Evolutionary conservation across 2,329 filamentous ascomycete species (phyloP).

Genomic region (Amauroascus niger): DNA sequence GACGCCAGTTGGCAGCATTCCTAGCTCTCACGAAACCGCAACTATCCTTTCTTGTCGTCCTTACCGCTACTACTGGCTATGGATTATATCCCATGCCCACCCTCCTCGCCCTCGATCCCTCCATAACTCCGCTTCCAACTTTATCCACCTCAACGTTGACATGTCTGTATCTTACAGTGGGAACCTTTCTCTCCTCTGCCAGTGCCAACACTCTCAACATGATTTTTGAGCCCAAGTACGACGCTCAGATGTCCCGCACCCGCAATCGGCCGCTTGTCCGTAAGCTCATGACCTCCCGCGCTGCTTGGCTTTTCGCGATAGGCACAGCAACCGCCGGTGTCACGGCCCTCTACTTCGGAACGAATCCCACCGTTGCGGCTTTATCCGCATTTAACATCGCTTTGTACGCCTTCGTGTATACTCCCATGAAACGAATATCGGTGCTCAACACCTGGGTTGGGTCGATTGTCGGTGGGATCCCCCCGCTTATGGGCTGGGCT

Average conservation of each 20-base stretch:
- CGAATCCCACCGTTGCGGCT: constrained; percentile 85
- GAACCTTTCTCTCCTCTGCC: constrained; percentile 80
- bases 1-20: constrained; percentile 65
- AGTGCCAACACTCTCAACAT: constrained; percentile 94
- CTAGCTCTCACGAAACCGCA: constrained; percentile 93
- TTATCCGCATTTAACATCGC: constrained; percentile 76
- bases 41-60: constrained; percentile 79
- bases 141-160: constrained; percentile 70
- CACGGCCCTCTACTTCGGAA: constrained; percentile 70
- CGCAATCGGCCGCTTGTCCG: constrained; percentile 82
- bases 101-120: constrained; percentile 74
- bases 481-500: constrained; percentile 95
- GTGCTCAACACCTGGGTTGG: constrained; percentile 92
- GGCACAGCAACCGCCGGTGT: constrained; percentile 60
- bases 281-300: constrained; percentile 60
- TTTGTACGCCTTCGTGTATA: constrained; percentile 87
- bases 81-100: constrained; percentile 86
- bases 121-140: constrained; percentile 47
- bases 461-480: constrained; percentile 83
- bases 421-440: constrained; percentile 77
- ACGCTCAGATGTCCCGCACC: constrained; percentile 89
- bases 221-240: constrained; percentile 84
- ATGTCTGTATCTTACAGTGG: constrained; percentile 79
- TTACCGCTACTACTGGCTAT: constrained; percentile 84
- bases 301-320: constrained; percentile 70